phyloP scores from a whole-genome alignment of 1,284 basidiomycete species.

The Bondarzewia mesenterica region DNA sequence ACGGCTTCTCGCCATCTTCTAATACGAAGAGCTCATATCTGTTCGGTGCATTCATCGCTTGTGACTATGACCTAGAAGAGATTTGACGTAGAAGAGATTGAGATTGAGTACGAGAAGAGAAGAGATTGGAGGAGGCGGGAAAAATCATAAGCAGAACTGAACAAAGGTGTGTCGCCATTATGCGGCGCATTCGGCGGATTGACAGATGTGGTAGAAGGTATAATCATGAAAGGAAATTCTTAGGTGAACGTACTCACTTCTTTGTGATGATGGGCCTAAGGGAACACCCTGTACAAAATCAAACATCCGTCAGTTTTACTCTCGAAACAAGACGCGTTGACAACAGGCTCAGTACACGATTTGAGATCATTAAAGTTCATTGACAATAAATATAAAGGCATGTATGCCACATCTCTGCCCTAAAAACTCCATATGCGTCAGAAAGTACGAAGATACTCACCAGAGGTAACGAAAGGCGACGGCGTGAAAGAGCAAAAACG shows the following conservation, averaged over 20 bases:
- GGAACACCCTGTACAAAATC: background rate
- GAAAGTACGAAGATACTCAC: background rate
- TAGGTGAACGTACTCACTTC: background rate
- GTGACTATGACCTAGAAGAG: conserved; percentile 5
- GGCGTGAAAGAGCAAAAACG: background rate
- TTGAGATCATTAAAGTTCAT: conserved; percentile 51
- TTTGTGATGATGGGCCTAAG: background rate
- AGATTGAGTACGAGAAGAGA: background rate
- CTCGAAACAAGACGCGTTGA: background rate
- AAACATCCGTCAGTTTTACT: background rate
- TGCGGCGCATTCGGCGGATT: conserved; percentile 38
- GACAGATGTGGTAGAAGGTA: conserved; percentile 34
- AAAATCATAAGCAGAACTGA: conserved; percentile 20
- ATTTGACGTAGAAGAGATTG: background rate
- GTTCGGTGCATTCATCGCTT: conserved; percentile 84
- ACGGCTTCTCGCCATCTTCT: conserved; percentile 90
- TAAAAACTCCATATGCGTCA: background rate
- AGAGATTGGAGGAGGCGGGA: conserved; percentile 4
- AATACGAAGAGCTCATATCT: conserved; percentile 89
- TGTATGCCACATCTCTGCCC: conserved; percentile 40
- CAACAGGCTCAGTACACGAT: conserved; percentile 26
- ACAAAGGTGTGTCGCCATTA: conserved; percentile 15
- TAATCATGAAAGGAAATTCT: background rate
- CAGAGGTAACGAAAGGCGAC: background rate
- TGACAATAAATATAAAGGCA: conserved; percentile 67